Base-by-base conservation (phyloP, 352 stramenopile genomes). In the Phytophthora brassicae region DNA sequence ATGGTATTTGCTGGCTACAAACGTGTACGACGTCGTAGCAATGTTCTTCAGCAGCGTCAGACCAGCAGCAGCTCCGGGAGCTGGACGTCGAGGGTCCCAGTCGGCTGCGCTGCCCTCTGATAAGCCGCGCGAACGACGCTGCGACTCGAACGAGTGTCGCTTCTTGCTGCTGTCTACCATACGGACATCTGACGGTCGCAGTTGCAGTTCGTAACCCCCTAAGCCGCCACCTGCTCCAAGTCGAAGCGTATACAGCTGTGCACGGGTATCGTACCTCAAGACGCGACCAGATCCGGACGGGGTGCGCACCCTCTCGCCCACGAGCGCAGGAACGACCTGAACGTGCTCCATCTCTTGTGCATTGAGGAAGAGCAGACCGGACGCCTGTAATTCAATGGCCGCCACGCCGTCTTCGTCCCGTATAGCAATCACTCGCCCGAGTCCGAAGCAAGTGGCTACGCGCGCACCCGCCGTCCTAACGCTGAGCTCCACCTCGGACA, bases 1-100 rank as follows among this genome's bases (percentile, higher is more conserved):
- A 54, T 86, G 79, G 57, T 88, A 90, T 48, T 81, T 84, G 65
- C 79, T 91, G 4, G 81, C 80, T 14, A 91, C 63, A 41, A 84
- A 87, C 28, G 80, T 72, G 38, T 75, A 81, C 26, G 83, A 90
- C 2, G 81, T 89, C 33, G 68, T 77, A 9, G 77, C 84, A 56
- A 90, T 74, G 36, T 69, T 83, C 60, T 87, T 86, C 19, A 89
- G 64, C 48, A 92, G 64, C 44, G 62, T 75, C 26, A 83, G 72
- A 0, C 72, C 66, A 17, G 69, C 61, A 16, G 53, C 42, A 8
- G 47, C 39, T 8, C 4, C 26, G 12, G 70, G 35, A 35, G 45
- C 47, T 70, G 3, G 50, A 66, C 53, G 64, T 53, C 58, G 52
- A 42, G 51, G 56, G 23, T 56, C 54, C 64, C 49, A 56, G 49